These are phyloP conservation scores for Ceratocystis diversiconidia DNA, from an alignment of 2,329 filamentous ascomycete genomes.

Conservation along the genomic window DNA sequence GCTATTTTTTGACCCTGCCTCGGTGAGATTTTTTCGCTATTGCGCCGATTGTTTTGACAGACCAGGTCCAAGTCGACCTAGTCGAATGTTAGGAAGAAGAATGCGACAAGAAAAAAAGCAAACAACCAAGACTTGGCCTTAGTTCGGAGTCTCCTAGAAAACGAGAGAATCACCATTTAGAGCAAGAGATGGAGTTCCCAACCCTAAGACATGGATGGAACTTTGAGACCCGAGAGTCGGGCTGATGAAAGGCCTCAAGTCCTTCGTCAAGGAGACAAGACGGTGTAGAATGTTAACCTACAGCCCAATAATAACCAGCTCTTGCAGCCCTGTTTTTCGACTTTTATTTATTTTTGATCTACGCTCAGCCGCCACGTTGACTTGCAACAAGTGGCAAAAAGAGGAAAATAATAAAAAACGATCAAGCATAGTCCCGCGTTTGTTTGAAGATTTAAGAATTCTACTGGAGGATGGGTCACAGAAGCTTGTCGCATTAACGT, in stretches of 20 bases:
- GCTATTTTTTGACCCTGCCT: neutral
- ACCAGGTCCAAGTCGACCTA: neutral
- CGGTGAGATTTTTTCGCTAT: conserved; percentile 1
- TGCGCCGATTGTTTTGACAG: neutral
- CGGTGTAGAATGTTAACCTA: too few relatives aligned
- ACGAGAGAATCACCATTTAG: neutral
- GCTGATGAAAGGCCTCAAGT: too few relatives aligned
- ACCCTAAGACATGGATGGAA: neutral
- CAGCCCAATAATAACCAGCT: too few relatives aligned
- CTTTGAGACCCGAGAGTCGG: neutral
- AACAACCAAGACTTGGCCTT: neutral
- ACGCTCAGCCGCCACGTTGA: conserved; percentile 2
- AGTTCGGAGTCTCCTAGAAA: neutral
- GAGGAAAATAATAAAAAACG: neutral
- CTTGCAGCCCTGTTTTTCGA: neutral
- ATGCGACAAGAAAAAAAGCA: neutral
- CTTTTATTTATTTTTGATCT: neutral
- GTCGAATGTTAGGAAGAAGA: too few relatives aligned
- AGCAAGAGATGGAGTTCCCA: neutral
- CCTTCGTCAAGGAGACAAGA: too few relatives aligned
- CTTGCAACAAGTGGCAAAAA: neutral
- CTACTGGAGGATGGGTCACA: too few relatives aligned
- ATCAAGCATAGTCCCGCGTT: neutral
- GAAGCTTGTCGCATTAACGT: too few relatives aligned
- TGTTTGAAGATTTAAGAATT: neutral